Evolutionary conservation across 257 asterid species (phyloP), one percentile per base, ranked within the genome.

Genomic region (Coffea eugenioides): DNA sequence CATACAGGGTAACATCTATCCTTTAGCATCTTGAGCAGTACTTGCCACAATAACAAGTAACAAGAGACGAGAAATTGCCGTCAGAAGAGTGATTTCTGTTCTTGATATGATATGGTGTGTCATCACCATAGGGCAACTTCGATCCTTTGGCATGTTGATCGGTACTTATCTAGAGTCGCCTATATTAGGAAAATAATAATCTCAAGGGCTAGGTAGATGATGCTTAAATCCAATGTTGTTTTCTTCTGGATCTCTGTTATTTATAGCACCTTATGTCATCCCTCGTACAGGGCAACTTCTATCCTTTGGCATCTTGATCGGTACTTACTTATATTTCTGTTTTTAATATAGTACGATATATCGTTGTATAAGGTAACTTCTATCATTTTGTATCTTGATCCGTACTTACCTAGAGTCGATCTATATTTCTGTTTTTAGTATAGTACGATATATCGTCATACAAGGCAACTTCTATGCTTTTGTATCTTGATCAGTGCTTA

Each of bases 1-100:
- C 31, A 31, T 31, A 31, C 31, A 90, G 97, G 97, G 96, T 96
- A 92, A 92, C 96, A 88, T 90, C 89, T 80, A 91, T 92, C 94
- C 97, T 92, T 92, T 91, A 96, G 94, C 97, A 92, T 88, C 80
- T 87, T 75, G 31, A 31, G 31, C 31, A 31, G 31, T 31, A 0
- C 31, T 31, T 31, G 31, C 31, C 31, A 31, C 31, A 31, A 31
- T 31, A 31, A 31, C 31, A 31, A 31, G 31, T 31, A 31, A 31
- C 31, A 31, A 31, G 31, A 31, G 13, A 52, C 13, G 59, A 52
- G 8, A 18, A 79, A 68, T 79, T 74, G 81, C 78, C 82, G 64
- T 74, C 75, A 65, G 76, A 27, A 36, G 76, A 82, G 86, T 79
- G 91, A 77, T 54, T 67, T 72, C 27, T 25, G 7, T 56, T 56